These are phyloP conservation scores for Silene noctiflora DNA, from an alignment of 179 eudicot species.

Conservation along the genomic window DNA sequence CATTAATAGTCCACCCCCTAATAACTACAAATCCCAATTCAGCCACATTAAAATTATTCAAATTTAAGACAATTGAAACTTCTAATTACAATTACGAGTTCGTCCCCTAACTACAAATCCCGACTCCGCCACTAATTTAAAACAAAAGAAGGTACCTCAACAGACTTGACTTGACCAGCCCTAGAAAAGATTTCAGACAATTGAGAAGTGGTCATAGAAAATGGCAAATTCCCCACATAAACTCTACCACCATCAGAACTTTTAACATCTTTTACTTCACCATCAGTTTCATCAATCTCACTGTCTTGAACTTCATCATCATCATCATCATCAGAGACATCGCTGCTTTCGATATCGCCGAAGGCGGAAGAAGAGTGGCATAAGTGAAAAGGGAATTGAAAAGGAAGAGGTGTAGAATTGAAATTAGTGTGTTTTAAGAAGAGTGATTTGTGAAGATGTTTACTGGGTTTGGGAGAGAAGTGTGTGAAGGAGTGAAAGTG, in stretches of 20 bases:
- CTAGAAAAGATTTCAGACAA: constrained; percentile 59
- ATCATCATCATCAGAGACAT: constrained; percentile 17
- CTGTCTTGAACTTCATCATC: constrained; percentile 7
- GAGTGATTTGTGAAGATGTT: constrained; percentile 25
- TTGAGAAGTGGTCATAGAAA: constrained; percentile 51
- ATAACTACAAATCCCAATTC: too few relatives aligned
- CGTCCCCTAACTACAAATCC: too few relatives aligned
- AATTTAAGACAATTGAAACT: too few relatives aligned
- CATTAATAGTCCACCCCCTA: too few relatives aligned
- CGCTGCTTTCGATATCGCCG: constrained; percentile 24
- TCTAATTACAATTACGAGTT: too few relatives aligned
- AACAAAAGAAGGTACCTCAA: constrained; percentile 45
- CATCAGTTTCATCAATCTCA: constrained; percentile 15
- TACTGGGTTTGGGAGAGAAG: constrained; percentile 33
- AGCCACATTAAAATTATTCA: too few relatives aligned
- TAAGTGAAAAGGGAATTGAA: constrained; percentile 22
- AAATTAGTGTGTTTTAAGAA: constrained; percentile 24
- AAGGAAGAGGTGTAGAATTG: constrained; percentile 22
- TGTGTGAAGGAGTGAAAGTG: constrained; percentile 13
- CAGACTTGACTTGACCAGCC: constrained; percentile 63
- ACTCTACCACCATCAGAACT: constrained; percentile 49
- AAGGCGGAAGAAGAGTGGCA: constrained; percentile 25
- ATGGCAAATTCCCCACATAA: constrained; percentile 82
- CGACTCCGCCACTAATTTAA: not conserved
- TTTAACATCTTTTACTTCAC: constrained; percentile 22